Evolutionary conservation across 1,284 basidiomycete genomes (phyloP), one percentile per base, ranked within the genome.

Genomic region (Ganoderma multipileum): DNA sequence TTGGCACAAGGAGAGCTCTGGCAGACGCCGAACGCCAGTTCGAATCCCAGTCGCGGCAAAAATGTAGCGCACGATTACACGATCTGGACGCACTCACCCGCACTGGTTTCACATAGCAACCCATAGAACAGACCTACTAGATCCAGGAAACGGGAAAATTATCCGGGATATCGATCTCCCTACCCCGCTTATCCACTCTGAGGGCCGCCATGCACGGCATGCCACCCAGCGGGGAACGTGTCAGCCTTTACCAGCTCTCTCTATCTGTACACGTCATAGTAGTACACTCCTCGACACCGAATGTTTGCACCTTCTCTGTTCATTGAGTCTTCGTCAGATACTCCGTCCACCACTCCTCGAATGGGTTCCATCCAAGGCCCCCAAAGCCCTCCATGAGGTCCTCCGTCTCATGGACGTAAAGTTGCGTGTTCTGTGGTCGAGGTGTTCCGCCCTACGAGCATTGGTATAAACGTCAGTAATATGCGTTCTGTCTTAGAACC

Each of bases 271-370:
- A 33, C 14, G 9, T 30, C 16, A 4, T 14, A 50, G n/a, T 47
- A n/a, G 44, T 47, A 47, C 44, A 47, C 9, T 23, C 2, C 9
- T 23, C n/a, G 44, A 11, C 44, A n/a, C 23, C n/a, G 8, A 23
- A 23, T 26, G 9, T 14, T 14, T 23, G 44, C 9, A 20, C 6
- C n/a, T n/a, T n/a, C n/a, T n/a, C n/a, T 30, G 16, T 55, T 60
- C 38, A 60, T 39, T 41, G 58, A n/a, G 38, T 71, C 63, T 66
- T 64, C 41, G 66, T 71, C 62, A 88, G 71, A 71, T 83, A 73
- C 28, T 72, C 76, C 18, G 81, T 79, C 92, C 93, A 94, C 92
- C 93, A 94, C 74, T 91, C 88, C 75, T 90, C 91, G 74, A 95
- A 95, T 28, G 88, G 80, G 2, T 85, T 86, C 64, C 89, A 84